Percentiles rank a stretch among this genome's conserved stretches.
Evolutionary conservation across 2,329 filamentous ascomycete species (phyloP).

Genomic region (Fusarium zealandicum): DNA sequence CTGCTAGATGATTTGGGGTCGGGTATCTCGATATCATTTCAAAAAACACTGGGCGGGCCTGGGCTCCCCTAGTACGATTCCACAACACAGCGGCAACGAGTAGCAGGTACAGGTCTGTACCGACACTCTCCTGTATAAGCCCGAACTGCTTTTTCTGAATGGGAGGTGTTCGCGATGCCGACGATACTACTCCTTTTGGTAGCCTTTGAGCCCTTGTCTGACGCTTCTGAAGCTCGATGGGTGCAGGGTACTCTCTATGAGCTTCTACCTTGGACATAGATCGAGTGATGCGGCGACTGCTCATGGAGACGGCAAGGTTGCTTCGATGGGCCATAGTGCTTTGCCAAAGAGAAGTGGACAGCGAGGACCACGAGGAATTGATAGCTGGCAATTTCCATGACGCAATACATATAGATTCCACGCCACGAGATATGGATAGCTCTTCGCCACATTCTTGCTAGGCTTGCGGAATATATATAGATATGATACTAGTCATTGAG

Average conservation of each 20-base stretch:
- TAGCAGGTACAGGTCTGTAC: conserved; percentile 10
- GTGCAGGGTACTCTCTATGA: background rate
- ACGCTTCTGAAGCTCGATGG: background rate
- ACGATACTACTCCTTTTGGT: background rate
- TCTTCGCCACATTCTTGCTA: too few species aligned
- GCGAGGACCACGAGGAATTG: too few species aligned
- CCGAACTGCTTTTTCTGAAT: conserved; percentile 7
- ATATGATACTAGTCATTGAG: too few species aligned
- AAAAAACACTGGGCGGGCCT: conserved; percentile 12
- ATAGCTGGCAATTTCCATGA: too few species aligned
- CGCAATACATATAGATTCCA: too few species aligned
- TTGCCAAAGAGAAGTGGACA: too few species aligned
- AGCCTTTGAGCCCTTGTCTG: background rate
- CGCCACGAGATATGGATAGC: too few species aligned
- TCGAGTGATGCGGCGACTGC: background rate
- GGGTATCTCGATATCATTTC: conserved; percentile 5
- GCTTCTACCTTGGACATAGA: conserved; percentile 6
- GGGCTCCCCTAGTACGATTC: conserved; percentile 20
- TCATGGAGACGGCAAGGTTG: background rate
- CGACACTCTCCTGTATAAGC: conserved; percentile 24
- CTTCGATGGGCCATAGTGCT: background rate
- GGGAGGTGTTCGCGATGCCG: conserved; percentile 7
- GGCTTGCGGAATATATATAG: too few species aligned
- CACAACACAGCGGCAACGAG: conserved; percentile 27
- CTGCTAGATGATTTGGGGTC: background rate